A percentile compares a stretch with the other conserved stretches of the same genome.
Conservation (phyloP, 345 rosid species). For the Citrus cavaleriei region DNA sequence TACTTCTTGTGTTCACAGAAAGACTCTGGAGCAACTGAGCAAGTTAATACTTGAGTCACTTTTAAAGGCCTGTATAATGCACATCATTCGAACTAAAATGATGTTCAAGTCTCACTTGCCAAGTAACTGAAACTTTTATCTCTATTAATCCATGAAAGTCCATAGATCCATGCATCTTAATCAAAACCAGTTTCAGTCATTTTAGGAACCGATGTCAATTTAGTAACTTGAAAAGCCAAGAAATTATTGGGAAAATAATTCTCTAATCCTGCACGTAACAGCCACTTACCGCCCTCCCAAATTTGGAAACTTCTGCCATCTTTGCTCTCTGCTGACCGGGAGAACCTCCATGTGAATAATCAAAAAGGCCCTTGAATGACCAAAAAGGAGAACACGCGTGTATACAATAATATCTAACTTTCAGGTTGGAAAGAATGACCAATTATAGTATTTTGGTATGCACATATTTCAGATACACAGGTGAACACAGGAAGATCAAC, state of each 20-base stretch:
- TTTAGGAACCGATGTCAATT: not conserved
- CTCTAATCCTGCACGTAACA: not conserved
- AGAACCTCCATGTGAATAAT: conserved; percentile 23
- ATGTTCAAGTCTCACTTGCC: not conserved
- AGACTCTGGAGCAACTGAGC: not conserved
- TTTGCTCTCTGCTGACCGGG: conserved; percentile 43
- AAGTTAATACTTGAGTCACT: not conserved
- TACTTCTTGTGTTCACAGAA: not conserved
- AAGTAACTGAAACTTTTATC: not conserved
- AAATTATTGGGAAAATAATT: not conserved
- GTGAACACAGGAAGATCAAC: not conserved
- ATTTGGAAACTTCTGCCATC: conserved; percentile 38
- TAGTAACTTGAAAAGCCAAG: not conserved
- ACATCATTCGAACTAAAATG: not conserved
- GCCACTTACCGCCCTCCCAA: conserved; percentile 43
- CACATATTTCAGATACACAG: not conserved
- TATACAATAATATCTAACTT: not conserved
- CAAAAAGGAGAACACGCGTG: not conserved
- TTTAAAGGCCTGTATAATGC: not conserved
- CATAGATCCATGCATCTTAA: not conserved
- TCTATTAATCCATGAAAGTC: not conserved
- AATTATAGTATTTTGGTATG: not conserved
- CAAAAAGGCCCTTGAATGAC: not conserved
- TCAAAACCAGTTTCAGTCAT: not conserved
- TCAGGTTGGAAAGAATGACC: not conserved